phyloP scores from a whole-genome alignment of 2,329 filamentous ascomycete genomes.

The Trichoderma polysporum region DNA sequence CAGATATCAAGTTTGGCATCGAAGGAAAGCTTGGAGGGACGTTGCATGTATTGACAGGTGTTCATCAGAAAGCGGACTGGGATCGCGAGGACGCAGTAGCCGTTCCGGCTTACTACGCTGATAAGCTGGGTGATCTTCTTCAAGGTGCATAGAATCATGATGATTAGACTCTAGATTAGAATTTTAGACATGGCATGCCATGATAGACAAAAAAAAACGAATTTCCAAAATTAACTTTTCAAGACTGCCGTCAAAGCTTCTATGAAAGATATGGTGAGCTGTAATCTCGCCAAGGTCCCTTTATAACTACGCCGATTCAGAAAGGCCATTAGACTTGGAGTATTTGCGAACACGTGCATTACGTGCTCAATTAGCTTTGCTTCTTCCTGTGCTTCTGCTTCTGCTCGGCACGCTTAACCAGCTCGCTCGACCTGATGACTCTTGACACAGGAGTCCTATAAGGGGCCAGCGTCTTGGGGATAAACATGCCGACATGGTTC shows the following conservation, averaged over 20 bases:
- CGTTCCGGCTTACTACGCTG: constrained; percentile 79
- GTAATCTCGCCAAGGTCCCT: background rate
- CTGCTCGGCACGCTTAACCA: constrained; percentile 46
- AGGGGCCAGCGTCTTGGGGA: constrained; percentile 57
- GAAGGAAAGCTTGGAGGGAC: constrained; percentile 90
- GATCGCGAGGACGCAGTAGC: constrained; percentile 65
- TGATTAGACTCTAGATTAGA: constrained; percentile 18
- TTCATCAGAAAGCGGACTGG: constrained; percentile 82
- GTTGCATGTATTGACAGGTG: constrained; percentile 85
- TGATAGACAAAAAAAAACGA: constrained; percentile 1
- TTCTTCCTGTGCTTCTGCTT: constrained; percentile 38
- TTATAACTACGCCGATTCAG: background rate
- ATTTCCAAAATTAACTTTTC: background rate
- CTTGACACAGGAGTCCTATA: constrained; percentile 48
- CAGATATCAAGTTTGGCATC: constrained; percentile 93
- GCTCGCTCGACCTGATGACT: constrained; percentile 51
- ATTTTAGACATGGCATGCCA: constrained; percentile 11
- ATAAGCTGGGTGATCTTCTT: constrained; percentile 75
- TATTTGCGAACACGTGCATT: constrained; percentile 20
- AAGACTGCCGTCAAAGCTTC: background rate
- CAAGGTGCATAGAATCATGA: constrained; percentile 26
- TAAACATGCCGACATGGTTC: constrained; percentile 75
- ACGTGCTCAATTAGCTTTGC: constrained; percentile 34
- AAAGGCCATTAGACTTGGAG: constrained; percentile 1
- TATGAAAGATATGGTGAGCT: background rate